phyloP scores from a whole-genome alignment of 768 basidiomycete genomes.

The Kwoniella mangroviensis region DNA sequence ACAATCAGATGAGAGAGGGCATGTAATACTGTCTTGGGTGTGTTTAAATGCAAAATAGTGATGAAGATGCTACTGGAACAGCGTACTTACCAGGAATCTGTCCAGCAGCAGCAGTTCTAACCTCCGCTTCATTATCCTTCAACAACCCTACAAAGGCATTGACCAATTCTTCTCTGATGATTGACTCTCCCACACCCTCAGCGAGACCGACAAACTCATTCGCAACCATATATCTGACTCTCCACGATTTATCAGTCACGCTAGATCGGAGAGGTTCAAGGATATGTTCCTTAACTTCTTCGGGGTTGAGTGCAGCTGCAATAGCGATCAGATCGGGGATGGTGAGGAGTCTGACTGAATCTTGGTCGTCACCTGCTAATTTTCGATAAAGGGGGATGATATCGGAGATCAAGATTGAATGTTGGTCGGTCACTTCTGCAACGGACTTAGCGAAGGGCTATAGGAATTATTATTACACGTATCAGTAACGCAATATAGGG shows the following conservation, averaged over 20 bases:
- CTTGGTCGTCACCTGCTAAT: slow-evolving; percentile 94
- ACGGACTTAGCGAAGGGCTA: slow-evolving; percentile 81
- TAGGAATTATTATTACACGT: not conserved
- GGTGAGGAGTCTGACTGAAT: slow-evolving; percentile 92
- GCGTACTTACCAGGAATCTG: slow-evolving; percentile 82
- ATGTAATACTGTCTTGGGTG: too few relatives aligned
- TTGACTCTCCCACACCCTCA: slow-evolving; percentile 82
- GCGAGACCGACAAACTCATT: slow-evolving; percentile 93
- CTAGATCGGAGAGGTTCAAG: slow-evolving; percentile 84
- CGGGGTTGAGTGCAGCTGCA: slow-evolving; percentile 77
- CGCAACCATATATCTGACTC: slow-evolving; percentile 98
- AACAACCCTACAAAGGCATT: slow-evolving; percentile 88
- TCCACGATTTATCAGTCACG: slow-evolving; percentile 95
- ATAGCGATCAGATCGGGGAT: slow-evolving; percentile 95
- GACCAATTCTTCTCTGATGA: slow-evolving; percentile 92
- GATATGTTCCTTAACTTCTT: slow-evolving; percentile 90
- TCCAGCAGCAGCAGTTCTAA: slow-evolving; percentile 90
- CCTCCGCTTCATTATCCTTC: slow-evolving; percentile 99
- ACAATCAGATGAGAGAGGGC: too few relatives aligned
- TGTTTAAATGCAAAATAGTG: not conserved
- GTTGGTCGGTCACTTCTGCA: slow-evolving; percentile 61
- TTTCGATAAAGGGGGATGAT: slow-evolving; percentile 89
- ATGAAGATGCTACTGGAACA: slow-evolving; percentile 9
- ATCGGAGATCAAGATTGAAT: slow-evolving; percentile 77
- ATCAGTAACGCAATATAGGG: too few relatives aligned